These are phyloP conservation scores for Erythrobasidium hasegawianum DNA, from an alignment of 1,284 basidiomycete genomes.

Conservation along the genomic window DNA sequence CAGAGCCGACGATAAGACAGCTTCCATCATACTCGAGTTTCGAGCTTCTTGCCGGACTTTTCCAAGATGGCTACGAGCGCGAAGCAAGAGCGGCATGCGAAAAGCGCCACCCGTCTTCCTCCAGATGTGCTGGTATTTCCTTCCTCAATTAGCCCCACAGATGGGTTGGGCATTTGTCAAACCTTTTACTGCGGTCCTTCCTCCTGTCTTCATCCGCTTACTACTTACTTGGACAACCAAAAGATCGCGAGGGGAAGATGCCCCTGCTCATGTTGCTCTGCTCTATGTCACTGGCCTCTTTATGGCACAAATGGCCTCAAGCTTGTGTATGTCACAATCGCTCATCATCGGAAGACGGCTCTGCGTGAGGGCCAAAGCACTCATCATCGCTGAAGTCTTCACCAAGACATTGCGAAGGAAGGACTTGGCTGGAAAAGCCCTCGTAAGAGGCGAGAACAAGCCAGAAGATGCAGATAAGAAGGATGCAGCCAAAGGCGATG, in stretches of 20 bases:
- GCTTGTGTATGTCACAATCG: constrained; percentile 51
- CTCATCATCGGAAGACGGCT: constrained; percentile 55
- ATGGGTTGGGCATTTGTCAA: constrained; percentile 52
- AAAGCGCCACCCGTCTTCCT: constrained; percentile 48
- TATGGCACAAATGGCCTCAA: constrained; percentile 51
- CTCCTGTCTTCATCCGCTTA: constrained; percentile 54
- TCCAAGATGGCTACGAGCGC: constrained; percentile 21
- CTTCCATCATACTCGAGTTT: constrained; percentile 51
- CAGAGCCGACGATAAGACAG: constrained; percentile 54
- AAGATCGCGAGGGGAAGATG: constrained; percentile 43
- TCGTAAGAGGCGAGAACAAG: constrained; percentile 13
- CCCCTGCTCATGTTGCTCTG: constrained; percentile 54
- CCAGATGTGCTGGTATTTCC: constrained; percentile 50
- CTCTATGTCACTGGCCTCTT: constrained; percentile 55
- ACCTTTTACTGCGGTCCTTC: constrained; percentile 52
- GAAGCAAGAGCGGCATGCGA: constrained; percentile 35
- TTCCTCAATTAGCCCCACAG: constrained; percentile 45
- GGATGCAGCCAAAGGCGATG: constrained; percentile 17
- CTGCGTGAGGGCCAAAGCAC: constrained; percentile 52
- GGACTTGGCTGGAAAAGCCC: constrained; percentile 50
- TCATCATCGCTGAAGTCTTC: constrained; percentile 57
- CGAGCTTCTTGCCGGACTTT: constrained; percentile 43
- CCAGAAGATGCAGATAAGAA: constrained; percentile 30
- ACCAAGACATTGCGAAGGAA: constrained; percentile 56
- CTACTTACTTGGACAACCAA: constrained; percentile 53